phyloP scores from a whole-genome alignment of 2,329 filamentous ascomycete species.

The Rosellinia necatrix region DNA sequence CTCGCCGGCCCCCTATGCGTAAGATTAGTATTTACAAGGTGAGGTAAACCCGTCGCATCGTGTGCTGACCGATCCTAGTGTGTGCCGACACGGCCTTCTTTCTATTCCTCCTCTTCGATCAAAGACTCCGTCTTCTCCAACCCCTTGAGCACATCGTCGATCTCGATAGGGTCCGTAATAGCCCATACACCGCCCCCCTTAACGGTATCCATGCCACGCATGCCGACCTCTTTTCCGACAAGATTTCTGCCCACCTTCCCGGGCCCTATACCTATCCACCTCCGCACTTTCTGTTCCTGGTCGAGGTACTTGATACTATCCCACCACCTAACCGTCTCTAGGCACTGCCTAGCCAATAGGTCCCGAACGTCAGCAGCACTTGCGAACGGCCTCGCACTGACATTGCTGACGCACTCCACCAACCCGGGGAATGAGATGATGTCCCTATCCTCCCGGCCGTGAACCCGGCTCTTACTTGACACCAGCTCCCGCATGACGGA shows the following conservation, averaged over 20 bases:
- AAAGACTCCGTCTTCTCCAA: conserved; percentile 67
- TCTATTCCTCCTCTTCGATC: conserved; percentile 52
- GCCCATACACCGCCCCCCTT: conserved; percentile 94
- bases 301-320: conserved; percentile 90
- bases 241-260: conserved; percentile 93
- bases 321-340: conserved; percentile 96
- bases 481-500: conserved; percentile 73
- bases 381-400: conserved; percentile 77
- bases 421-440: conserved; percentile 75
- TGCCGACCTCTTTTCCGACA: conserved; percentile 93
- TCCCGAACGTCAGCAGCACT: conserved; percentile 77
- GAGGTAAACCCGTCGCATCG: neutral
- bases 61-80: neutral
- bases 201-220: conserved; percentile 74
- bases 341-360: conserved; percentile 76
- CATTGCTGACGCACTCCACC: conserved; percentile 84
- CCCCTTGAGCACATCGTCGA: conserved; percentile 69
- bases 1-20: conserved; percentile 10
- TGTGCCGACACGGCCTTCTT: neutral
- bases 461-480: conserved; percentile 58
- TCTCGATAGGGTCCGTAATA: conserved; percentile 78
- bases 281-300: conserved; percentile 76
- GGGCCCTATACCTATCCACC: conserved; percentile 91
- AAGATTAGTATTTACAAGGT: conserved; percentile 18
- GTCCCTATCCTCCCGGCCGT: conserved; percentile 60